Conservation (phyloP, 2,329 filamentous ascomycete species). For the Penicillium hordei region DNA sequence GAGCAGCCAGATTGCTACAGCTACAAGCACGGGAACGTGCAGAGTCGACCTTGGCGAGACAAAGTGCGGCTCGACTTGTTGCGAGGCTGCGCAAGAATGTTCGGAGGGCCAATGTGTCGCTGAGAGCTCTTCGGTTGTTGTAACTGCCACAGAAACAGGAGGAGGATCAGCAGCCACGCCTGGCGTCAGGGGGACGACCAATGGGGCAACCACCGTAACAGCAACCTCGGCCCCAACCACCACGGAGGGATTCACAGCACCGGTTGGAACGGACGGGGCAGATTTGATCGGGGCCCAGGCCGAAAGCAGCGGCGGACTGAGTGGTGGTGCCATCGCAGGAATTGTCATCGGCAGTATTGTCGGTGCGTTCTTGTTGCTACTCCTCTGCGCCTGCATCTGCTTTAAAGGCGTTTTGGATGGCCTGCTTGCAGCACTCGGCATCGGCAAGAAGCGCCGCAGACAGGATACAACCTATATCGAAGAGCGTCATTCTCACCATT, state of each 20-base stretch:
- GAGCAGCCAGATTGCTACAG: slow-evolving; percentile 43
- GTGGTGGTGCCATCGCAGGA: slow-evolving; percentile 52
- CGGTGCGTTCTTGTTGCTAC: slow-evolving; percentile 46
- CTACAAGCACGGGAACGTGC: slow-evolving; percentile 43
- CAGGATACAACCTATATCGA: slow-evolving; percentile 43
- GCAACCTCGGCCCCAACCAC: slow-evolving; percentile 42
- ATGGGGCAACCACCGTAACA: slow-evolving; percentile 44
- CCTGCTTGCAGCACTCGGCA: slow-evolving; percentile 45
- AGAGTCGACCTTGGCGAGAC: slow-evolving; percentile 47
- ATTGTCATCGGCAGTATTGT: slow-evolving; percentile 52
- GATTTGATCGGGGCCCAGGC: slow-evolving; percentile 37
- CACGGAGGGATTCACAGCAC: slow-evolving; percentile 48
- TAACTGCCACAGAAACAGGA: slow-evolving; percentile 33
- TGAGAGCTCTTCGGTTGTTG: slow-evolving; percentile 42
- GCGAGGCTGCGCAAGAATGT: slow-evolving; percentile 46
- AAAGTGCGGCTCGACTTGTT: slow-evolving; percentile 48
- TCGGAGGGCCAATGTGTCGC: slow-evolving; percentile 41
- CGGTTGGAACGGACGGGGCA: slow-evolving; percentile 45
- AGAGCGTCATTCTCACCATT: slow-evolving; percentile 39
- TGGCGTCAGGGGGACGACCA: slow-evolving; percentile 48
- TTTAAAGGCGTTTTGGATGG: slow-evolving; percentile 43
- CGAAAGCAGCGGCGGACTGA: slow-evolving; percentile 39
- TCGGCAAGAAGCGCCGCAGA: slow-evolving; percentile 38
- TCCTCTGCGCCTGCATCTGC: slow-evolving; percentile 47
- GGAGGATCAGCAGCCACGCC: slow-evolving; percentile 30